These are phyloP conservation scores for Alternaria infectoria DNA, from an alignment of 2,329 filamentous ascomycete genomes.

Conservation along the genomic window DNA sequence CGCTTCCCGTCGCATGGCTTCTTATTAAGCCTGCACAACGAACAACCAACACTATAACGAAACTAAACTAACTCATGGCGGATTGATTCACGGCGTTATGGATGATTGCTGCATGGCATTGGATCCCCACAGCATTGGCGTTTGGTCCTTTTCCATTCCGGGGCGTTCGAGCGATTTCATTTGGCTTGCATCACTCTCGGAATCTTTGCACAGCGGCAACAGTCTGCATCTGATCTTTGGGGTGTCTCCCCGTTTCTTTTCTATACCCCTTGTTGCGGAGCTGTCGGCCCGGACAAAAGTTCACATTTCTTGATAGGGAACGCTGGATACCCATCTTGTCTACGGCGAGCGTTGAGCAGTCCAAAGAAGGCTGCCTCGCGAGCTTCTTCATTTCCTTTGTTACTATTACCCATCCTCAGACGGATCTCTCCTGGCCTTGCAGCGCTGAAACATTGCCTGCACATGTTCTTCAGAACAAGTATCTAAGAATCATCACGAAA, in stretches of 20 bases:
- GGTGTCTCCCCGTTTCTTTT: slow-evolving; percentile 38
- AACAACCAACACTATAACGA: slow-evolving; percentile 40
- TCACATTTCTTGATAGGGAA: slow-evolving; percentile 32
- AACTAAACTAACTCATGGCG: slow-evolving; percentile 41
- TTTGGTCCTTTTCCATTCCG: slow-evolving; percentile 37
- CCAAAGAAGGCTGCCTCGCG: slow-evolving; percentile 34
- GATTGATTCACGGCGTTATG: slow-evolving; percentile 47
- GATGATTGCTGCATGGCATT: slow-evolving; percentile 42
- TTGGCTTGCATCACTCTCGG: slow-evolving; percentile 34
- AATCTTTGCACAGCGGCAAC: slow-evolving; percentile 30
- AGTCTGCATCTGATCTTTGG: slow-evolving; percentile 24
- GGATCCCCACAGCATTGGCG: slow-evolving; percentile 42
- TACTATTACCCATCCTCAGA: slow-evolving; percentile 37
- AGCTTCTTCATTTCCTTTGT: slow-evolving; percentile 46
- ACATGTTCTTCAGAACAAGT: slow-evolving; percentile 28
- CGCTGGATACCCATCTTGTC: slow-evolving; percentile 38
- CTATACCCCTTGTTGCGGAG: slow-evolving; percentile 37
- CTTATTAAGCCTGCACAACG: slow-evolving; percentile 39
- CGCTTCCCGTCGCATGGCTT: slow-evolving; percentile 46
- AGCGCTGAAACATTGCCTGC: slow-evolving; percentile 40
- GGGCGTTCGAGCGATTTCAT: slow-evolving; percentile 47
- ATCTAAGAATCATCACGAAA: slow-evolving; percentile 45
- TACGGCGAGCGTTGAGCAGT: slow-evolving; percentile 34
- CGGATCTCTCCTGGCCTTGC: slow-evolving; percentile 37
- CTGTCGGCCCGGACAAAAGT: slow-evolving; percentile 24